Percentiles rank a stretch among this genome's conserved stretches.
These are phyloP conservation scores for Diospyros lotus DNA, from an alignment of 148 eudicot genomes.

Conservation along the genomic window DNA sequence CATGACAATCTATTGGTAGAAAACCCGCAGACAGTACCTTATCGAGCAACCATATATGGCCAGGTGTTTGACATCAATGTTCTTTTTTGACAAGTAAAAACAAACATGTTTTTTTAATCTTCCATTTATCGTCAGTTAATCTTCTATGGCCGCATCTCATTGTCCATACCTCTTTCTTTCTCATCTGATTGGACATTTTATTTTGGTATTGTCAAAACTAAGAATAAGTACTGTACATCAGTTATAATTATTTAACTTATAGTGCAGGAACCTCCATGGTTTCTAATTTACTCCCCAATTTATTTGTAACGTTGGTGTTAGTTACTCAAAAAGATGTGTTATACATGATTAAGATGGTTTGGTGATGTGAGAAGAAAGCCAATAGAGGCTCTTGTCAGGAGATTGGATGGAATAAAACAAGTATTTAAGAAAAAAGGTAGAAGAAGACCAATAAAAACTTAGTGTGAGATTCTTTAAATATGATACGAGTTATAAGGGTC, in stretches of 20 bases:
- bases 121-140: neutral
- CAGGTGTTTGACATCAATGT: conserved; percentile 39
- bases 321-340: no score
- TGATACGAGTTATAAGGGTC: no score
- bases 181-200: neutral
- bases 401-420: no score
- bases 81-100: neutral
- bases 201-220: neutral
- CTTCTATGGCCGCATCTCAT: no score
- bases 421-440: no score
- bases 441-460: no score
- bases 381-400: no score
- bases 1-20: conserved; percentile 75
- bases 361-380: no score
- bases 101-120: neutral
- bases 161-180: neutral
- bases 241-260: neutral
- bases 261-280: neutral
- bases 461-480: no score
- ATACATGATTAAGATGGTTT: no score
- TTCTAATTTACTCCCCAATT: neutral
- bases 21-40: conserved; percentile 70
- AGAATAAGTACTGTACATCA: neutral
- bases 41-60: conserved; percentile 69
- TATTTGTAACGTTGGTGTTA: neutral